These are phyloP conservation scores for Xerocomellus amylosporus DNA, from an alignment of 768 basidiomycete genomes.

Conservation along the genomic window DNA sequence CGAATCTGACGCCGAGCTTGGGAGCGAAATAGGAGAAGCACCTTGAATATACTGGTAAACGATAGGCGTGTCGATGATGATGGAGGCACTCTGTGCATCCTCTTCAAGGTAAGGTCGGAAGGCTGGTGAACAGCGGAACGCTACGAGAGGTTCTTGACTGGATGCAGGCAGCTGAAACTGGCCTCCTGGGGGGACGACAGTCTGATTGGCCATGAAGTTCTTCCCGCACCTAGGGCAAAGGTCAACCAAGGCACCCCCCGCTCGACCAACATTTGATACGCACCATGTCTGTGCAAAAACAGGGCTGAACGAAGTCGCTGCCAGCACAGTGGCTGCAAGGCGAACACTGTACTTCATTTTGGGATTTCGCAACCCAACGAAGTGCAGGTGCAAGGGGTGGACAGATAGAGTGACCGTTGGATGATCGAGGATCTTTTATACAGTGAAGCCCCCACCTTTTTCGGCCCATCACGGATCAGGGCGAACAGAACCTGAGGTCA, in stretches of 20 bases:
- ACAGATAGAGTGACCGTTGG: no score
- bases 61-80: constrained; percentile 41
- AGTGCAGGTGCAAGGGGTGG: no score
- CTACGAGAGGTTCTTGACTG: constrained; percentile 39
- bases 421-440: constrained; percentile 10
- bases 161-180: constrained; percentile 38
- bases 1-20: not conserved
- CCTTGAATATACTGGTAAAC: constrained; percentile 36
- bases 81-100: constrained; percentile 26
- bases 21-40: constrained; percentile 31
- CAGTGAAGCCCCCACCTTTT: no score
- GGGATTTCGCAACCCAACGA: constrained; percentile 2
- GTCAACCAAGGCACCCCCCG: not conserved
- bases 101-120: constrained; percentile 44
- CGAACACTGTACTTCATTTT: constrained; percentile 18
- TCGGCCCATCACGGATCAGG: not conserved
- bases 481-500: not conserved
- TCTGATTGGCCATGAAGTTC: constrained; percentile 42
- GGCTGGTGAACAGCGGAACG: constrained; percentile 46
- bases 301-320: constrained; percentile 1
- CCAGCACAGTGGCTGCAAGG: constrained; percentile 9
- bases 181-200: constrained; percentile 45
- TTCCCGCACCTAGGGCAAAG: constrained; percentile 45
- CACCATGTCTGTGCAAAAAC: constrained; percentile 29
- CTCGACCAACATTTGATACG: not conserved